phyloP scores from a whole-genome alignment of 2,329 filamentous ascomycete genomes.

The Ophiocordyceps camponoti-leonardi region DNA sequence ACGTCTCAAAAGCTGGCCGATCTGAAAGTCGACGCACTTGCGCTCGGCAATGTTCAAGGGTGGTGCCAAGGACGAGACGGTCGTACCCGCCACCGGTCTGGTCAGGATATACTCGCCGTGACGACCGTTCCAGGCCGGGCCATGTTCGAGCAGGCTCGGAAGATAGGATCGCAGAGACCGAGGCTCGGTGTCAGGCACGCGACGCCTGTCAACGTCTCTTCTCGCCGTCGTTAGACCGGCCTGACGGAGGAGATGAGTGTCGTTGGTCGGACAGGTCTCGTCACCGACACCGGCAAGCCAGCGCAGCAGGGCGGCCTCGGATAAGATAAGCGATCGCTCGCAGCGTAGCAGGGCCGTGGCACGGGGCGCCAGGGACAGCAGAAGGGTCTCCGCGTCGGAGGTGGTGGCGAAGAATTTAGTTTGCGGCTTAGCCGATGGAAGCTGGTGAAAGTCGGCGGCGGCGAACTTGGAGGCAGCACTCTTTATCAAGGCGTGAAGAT shows the following conservation, averaged over 20 bases:
- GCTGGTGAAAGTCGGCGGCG: constrained; percentile 9
- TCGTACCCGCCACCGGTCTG: constrained; percentile 17
- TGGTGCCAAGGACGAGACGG: constrained; percentile 17
- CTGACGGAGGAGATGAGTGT: not conserved
- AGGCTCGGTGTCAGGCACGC: not conserved
- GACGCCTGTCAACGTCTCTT: not conserved
- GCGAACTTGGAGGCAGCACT: constrained; percentile 8
- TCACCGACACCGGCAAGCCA: constrained; percentile 19
- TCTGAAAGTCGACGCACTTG: constrained; percentile 24
- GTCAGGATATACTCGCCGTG: constrained; percentile 25
- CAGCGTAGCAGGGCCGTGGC: constrained; percentile 26
- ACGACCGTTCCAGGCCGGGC: constrained; percentile 10
- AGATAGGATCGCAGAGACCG: constrained; percentile 14
- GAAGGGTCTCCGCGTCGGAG: constrained; percentile 21
- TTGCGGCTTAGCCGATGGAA: constrained; percentile 20
- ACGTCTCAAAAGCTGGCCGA: constrained; percentile 25
- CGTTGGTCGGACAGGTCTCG: not conserved
- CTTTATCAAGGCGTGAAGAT: constrained; percentile 9
- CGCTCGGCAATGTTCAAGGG: constrained; percentile 18
- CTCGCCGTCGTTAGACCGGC: not conserved
- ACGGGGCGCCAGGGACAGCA: constrained; percentile 25
- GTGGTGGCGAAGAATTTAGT: constrained; percentile 24
- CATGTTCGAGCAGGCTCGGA: constrained; percentile 23
- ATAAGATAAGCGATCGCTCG: constrained; percentile 24
- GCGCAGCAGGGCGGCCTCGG: constrained; percentile 25